These are phyloP conservation scores for Cyberlindnera euphorbiae DNA, from an alignment of 805 yeast genomes.

Conservation along the genomic window DNA sequence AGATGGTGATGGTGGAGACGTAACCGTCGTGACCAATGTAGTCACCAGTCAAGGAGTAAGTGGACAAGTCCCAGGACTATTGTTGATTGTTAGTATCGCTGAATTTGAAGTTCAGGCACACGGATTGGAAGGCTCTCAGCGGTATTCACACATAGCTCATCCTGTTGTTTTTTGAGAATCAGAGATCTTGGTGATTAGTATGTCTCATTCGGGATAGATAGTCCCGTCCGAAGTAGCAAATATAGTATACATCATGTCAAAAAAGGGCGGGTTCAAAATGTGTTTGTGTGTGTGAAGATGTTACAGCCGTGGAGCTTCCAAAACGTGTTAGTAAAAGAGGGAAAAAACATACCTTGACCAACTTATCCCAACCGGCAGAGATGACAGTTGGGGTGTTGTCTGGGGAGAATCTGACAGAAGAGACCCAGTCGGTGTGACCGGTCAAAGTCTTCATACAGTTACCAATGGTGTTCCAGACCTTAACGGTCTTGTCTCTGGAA, in stretches of 20 bases:
- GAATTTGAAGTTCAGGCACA: too few species aligned
- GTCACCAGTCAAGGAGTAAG: conserved; percentile 86
- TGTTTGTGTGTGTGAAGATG: too few species aligned
- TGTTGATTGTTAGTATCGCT: conserved; percentile 39
- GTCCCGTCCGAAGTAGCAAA: conserved; percentile 99
- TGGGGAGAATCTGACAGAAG: conserved; percentile 97
- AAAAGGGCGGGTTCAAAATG: too few species aligned
- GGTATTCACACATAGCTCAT: too few species aligned
- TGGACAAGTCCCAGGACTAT: conserved; percentile 91
- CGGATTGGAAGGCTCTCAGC: background rate
- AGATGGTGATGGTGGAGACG: conserved; percentile 93
- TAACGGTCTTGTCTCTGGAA: conserved; percentile 98
- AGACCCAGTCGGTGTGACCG: conserved; percentile 99
- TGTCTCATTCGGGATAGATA: conserved; percentile 86
- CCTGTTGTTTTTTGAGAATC: too few species aligned
- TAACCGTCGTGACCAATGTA: conserved; percentile 99
- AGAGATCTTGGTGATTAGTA: conserved; percentile 98
- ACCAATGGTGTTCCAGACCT: conserved; percentile 99
- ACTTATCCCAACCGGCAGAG: conserved; percentile 99
- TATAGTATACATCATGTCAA: conserved; percentile 73
- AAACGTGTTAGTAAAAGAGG: conserved; percentile 1
- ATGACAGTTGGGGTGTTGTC: conserved; percentile 69
- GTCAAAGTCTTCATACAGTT: conserved; percentile 90
- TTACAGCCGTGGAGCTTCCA: too few species aligned
- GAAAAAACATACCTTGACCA: conserved; percentile 87